Percentiles rank a stretch among this genome's conserved stretches.
These are phyloP conservation scores for Mediolabrus comicus DNA, from an alignment of 108 stramenopile species.

Conservation along the genomic window DNA sequence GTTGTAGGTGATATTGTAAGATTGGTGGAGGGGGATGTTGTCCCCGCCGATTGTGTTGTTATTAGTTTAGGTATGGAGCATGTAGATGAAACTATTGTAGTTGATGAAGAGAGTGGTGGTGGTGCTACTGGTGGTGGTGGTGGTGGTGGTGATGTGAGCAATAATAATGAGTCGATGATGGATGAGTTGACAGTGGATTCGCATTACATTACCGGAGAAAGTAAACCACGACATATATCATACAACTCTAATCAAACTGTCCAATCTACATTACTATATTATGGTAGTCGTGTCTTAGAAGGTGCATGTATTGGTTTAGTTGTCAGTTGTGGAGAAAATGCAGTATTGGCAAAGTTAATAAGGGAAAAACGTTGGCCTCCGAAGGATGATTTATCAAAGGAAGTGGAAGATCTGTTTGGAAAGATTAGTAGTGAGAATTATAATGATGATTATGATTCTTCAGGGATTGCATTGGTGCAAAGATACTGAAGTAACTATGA, in stretches of 20 bases:
- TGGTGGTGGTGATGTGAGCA: background rate
- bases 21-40: conserved; percentile 78
- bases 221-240: conserved; percentile 44
- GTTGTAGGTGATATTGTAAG: conserved; percentile 77
- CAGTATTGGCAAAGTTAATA: conserved; percentile 65
- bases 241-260: conserved; percentile 21
- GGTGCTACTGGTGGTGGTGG: background rate
- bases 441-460: conserved; percentile 1
- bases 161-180: background rate
- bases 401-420: conserved; percentile 17
- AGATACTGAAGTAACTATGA: too few species aligned
- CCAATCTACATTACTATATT: conserved; percentile 43
- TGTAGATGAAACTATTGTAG: conserved; percentile 13
- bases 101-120: conserved; percentile 24
- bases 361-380: conserved; percentile 68
- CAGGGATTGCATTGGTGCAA: conserved; percentile 12
- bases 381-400: conserved; percentile 36
- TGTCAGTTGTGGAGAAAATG: conserved; percentile 58
- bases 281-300: conserved; percentile 71
- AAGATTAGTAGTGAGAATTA: conserved; percentile 5
- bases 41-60: conserved; percentile 78
- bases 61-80: conserved; percentile 50
- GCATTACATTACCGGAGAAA: conserved; percentile 64
- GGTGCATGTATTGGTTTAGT: conserved; percentile 74
- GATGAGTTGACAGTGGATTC: conserved; percentile 68